Conservation (phyloP, 202 grass and related monocot genomes). For the Bolboschoenoplectus hybrid region DNA sequence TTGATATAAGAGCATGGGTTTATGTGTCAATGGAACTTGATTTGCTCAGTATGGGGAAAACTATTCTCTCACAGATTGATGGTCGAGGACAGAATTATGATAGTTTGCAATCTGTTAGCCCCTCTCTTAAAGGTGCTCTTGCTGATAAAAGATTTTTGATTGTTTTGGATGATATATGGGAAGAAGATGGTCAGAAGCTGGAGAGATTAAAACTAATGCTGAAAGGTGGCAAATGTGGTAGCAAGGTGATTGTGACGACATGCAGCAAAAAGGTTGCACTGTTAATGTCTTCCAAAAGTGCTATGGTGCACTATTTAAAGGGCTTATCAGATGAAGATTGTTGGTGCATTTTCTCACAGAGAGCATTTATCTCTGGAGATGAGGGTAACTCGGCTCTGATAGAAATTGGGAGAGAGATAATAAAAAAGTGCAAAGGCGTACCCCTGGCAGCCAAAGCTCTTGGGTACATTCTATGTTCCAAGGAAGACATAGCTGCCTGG, state of each 20-base stretch:
- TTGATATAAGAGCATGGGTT: constrained; percentile 55
- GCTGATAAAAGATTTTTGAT: constrained; percentile 44
- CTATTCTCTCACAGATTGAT: constrained; percentile 44
- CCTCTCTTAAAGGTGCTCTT: constrained; percentile 22
- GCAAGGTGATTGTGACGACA: constrained; percentile 52
- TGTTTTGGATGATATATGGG: constrained; percentile 59
- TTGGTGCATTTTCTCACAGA: constrained; percentile 52
- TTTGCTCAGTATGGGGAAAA: constrained; percentile 31
- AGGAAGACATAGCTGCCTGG: constrained; percentile 40
- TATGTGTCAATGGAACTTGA: constrained; percentile 42
- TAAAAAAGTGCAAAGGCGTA: constrained; percentile 56
- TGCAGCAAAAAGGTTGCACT: constrained; percentile 44
- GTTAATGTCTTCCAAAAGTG: constrained; percentile 37
- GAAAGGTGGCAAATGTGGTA: background rate
- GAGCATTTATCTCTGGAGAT: constrained; percentile 41
- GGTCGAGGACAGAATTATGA: background rate
- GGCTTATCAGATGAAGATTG: constrained; percentile 43
- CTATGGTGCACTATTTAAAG: constrained; percentile 24
- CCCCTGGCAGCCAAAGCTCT: constrained; percentile 49
- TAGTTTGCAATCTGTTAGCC: constrained; percentile 39
- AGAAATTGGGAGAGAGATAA: constrained; percentile 50
- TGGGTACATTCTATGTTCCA: constrained; percentile 40
- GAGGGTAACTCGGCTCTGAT: background rate
- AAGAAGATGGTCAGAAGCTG: constrained; percentile 37
- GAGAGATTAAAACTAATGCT: constrained; percentile 44